These are phyloP conservation scores for Bacidia gigantensis DNA, from an alignment of 495 filamentous ascomycete species.

Conservation along the genomic window DNA sequence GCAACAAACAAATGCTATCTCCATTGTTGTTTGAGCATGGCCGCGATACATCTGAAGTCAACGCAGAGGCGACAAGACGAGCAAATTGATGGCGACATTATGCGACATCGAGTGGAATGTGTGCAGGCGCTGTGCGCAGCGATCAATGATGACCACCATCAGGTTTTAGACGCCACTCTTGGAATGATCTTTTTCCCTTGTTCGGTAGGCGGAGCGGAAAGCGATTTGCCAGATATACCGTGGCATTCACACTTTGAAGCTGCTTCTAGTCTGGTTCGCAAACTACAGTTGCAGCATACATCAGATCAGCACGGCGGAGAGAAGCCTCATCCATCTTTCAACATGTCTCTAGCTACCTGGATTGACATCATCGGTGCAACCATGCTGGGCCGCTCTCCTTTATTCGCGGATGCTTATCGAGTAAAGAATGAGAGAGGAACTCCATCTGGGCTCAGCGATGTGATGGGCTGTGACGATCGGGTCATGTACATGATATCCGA, in stretches of 20 bases:
- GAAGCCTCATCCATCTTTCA: conserved; percentile 64
- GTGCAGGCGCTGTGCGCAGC: conserved; percentile 79
- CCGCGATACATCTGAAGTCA: conserved; percentile 88
- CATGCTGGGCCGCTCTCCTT: conserved; percentile 73
- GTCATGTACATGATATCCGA: conserved; percentile 98
- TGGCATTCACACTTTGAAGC: conserved; percentile 97
- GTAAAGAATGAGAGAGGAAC: conserved; percentile 67
- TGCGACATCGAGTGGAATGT: conserved; percentile 81
- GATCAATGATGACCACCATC: conserved; percentile 68
- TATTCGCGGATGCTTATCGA: conserved; percentile 84
- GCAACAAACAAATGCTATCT: conserved; percentile 86
- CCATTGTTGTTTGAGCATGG: conserved; percentile 89
- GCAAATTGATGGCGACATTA: conserved; percentile 80
- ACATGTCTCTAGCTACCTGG: conserved; percentile 90
- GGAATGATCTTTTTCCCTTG: conserved; percentile 98
- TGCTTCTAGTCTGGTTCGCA: conserved; percentile 64
- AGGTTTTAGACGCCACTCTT: conserved; percentile 86
- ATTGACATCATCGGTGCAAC: conserved; percentile 94
- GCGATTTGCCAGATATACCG: conserved; percentile 81
- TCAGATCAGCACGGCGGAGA: conserved; percentile 39
- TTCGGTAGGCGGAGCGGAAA: conserved; percentile 74
- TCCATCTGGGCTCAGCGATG: conserved; percentile 66
- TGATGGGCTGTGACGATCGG: conserved; percentile 96
- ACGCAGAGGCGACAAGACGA: conserved; percentile 52
- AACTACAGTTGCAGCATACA: conserved; percentile 64